Evolutionary conservation across 2,329 filamentous ascomycete genomes (phyloP).

Genomic region (Daldinia sp.): DNA sequence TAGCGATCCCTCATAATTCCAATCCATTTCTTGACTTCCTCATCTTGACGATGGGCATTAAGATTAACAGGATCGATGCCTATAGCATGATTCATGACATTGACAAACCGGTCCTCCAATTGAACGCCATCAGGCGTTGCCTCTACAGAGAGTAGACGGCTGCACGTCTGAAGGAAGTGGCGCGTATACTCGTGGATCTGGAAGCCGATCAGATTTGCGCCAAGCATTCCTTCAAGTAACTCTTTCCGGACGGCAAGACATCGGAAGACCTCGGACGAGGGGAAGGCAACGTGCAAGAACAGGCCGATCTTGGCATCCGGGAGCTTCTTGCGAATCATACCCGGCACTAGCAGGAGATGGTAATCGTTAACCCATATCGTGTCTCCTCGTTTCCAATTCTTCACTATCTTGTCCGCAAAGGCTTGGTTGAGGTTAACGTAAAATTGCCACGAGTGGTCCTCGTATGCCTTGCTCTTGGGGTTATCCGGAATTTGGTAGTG

Average conservation of each 20-base stretch:
- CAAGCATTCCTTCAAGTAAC: slow-evolving; percentile 90
- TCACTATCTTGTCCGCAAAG: slow-evolving; percentile 90
- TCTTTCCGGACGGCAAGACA: slow-evolving; percentile 89
- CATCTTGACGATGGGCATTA: slow-evolving; percentile 75
- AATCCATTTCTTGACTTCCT: slow-evolving; percentile 83
- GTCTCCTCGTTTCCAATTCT: slow-evolving; percentile 93
- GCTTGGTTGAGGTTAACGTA: slow-evolving; percentile 93
- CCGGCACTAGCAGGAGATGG: slow-evolving; percentile 88
- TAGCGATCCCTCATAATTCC: slow-evolving; percentile 85
- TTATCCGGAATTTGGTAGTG: slow-evolving; percentile 99
- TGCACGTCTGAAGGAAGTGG: slow-evolving; percentile 96
- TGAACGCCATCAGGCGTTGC: slow-evolving; percentile 89
- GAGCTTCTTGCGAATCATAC: slow-evolving; percentile 88
- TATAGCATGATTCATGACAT: slow-evolving; percentile 86
- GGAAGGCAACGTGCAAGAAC: slow-evolving; percentile 95
- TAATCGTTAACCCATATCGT: slow-evolving; percentile 97
- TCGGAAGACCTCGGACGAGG: slow-evolving; percentile 94
- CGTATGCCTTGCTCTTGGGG: slow-evolving; percentile 97
- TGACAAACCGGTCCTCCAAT: slow-evolving; percentile 91
- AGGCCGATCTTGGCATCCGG: slow-evolving; percentile 96
- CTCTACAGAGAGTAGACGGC: slow-evolving; percentile 88
- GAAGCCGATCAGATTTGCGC: slow-evolving; percentile 92
- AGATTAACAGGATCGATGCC: slow-evolving; percentile 89
- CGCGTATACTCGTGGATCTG: slow-evolving; percentile 93
- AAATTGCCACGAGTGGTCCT: slow-evolving; percentile 96